A percentile compares a stretch with the other conserved stretches of the same genome.
Evolutionary conservation across 2,329 filamentous ascomycete species (phyloP).

Genomic region (Pestalotiopsis sp.): DNA sequence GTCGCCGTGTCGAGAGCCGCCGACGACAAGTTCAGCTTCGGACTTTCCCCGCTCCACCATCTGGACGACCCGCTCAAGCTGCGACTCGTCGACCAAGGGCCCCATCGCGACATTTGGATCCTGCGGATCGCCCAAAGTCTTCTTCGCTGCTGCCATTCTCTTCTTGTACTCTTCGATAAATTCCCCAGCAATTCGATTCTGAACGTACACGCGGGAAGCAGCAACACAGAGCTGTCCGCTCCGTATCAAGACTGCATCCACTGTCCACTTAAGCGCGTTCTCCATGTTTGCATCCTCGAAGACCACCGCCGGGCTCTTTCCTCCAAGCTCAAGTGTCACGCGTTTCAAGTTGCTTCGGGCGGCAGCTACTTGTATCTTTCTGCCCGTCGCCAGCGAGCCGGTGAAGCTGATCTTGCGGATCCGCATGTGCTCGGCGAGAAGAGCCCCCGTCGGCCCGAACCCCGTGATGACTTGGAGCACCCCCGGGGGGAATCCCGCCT

Average conservation of each 20-base stretch:
- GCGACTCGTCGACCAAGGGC: conserved; percentile 51
- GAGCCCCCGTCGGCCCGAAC: conserved; percentile 35
- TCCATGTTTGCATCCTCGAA: conserved; percentile 68
- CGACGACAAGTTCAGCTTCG: not conserved
- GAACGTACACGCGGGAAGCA: conserved; percentile 72
- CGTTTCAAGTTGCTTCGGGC: conserved; percentile 67
- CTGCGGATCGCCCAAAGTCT: conserved; percentile 64
- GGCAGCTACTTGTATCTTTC: conserved; percentile 65
- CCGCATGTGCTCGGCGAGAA: conserved; percentile 27
- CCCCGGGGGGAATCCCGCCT: conserved; percentile 42
- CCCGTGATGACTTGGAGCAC: conserved; percentile 43
- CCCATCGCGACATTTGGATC: conserved; percentile 61
- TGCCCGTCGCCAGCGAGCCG: conserved; percentile 67
- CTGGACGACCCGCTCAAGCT: conserved; percentile 45
- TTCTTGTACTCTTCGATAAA: conserved; percentile 63
- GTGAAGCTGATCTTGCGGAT: conserved; percentile 72
- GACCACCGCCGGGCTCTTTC: conserved; percentile 68
- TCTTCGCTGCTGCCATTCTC: conserved; percentile 58
- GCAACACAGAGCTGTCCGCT: conserved; percentile 78
- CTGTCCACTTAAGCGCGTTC: conserved; percentile 49
- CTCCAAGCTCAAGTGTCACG: conserved; percentile 73
- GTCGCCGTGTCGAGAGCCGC: not conserved
- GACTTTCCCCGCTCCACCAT: not conserved
- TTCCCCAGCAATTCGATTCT: conserved; percentile 55
- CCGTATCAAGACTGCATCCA: conserved; percentile 63